Evolutionary conservation across 83 land plant genomes (phyloP), one percentile per base, ranked within the genome.

Genomic region (Picea abies): DNA sequence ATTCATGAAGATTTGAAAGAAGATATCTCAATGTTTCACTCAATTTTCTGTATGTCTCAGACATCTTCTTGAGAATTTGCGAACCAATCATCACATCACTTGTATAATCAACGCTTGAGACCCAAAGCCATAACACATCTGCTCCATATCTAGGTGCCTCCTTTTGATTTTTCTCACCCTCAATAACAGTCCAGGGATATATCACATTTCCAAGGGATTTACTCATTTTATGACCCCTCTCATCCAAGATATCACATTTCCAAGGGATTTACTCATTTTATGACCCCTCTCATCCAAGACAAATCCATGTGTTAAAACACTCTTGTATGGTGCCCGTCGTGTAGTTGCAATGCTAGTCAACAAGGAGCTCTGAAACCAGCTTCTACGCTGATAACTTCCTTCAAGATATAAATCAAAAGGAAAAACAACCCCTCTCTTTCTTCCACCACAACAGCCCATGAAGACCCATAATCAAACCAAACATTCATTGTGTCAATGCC

Each of bases 401-500:
- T 98, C 99, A 72, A 98, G 91, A 84, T 98, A 98, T 79, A 98
- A 79, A 85, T 98, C 99, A 71, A 99, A 98, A 62, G 99, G 99
- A 83, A 93, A 83, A 83, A 71, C 81, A 97, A 83, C n/a, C 95
- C 93, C 80, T 88, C 84, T 84, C 98, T 93, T 79, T 77, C 83
- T 5, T 79, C 92, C 85, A 98, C 83, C 5, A 98, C 99, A 83
- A 96, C 97, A 80, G 99, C 99, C 99, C 99, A 98, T 58, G 99
- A 98, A 22, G 99, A 93, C 0, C 99, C 99, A 29, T 0, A 96
- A 82, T 98, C 99, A 91, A 98, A 98, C 99, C 99, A 98, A 52
- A 96, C 99, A 91, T 98, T 99, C 99, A 98, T 98, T n/a, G 99
- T 96, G 85, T 96, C 99, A 65, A 88, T 95, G 37, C 99, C 99